Base-by-base conservation (phyloP, 768 basidiomycete genomes). In the Dioszegia aurantiaca region DNA sequence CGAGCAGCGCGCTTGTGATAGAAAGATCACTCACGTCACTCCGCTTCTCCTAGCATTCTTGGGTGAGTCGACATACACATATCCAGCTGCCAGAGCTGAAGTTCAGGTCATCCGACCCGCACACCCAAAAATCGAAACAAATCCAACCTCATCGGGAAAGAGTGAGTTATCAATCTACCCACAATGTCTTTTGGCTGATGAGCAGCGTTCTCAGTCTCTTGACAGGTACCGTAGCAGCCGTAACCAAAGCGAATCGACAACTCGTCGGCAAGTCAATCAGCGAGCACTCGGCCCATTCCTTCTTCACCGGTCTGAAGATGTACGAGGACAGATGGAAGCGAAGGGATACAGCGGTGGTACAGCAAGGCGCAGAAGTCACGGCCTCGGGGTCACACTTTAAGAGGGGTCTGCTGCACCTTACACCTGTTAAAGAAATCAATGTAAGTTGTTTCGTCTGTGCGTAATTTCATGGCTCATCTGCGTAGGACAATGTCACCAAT, bases 11-110 rank as follows among this genome's bases (percentile, higher is more conserved):
- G 48, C 55, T 9, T 23, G 16, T 0, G 23, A 59, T 26, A 11
- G 56, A n/a, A 30, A 49, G 44, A 64, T 64, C 10, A 49, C 45
- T 21, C 57, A 61, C 36, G 56, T 64, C 12, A 64, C 63, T 1
- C 52, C 57, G 6, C 44, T 59, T 0, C 45, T 64, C 3, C 30
- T 64, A 11, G 49, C 59, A 1, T 58, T 49, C 33, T 57, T 64
- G 16, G 59, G 62, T 64, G 24, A 60, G 62, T 60, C 14, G 9
- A 30, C 2, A 1, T 8, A 33, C 33, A 6, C 8, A 6, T 21
- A 41, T 3, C 8, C 44, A 23, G 6, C 10, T 4, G 19, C 47
- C 14, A 12, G 11, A 39, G 30, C 30, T 58, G 41, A 47, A 31
- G 8, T 10, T 21, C 42, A 61, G 63, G 56, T n/a, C 52, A 64